Conservation (phyloP, 495 filamentous ascomycete genomes). For the Glonium stellatum region DNA sequence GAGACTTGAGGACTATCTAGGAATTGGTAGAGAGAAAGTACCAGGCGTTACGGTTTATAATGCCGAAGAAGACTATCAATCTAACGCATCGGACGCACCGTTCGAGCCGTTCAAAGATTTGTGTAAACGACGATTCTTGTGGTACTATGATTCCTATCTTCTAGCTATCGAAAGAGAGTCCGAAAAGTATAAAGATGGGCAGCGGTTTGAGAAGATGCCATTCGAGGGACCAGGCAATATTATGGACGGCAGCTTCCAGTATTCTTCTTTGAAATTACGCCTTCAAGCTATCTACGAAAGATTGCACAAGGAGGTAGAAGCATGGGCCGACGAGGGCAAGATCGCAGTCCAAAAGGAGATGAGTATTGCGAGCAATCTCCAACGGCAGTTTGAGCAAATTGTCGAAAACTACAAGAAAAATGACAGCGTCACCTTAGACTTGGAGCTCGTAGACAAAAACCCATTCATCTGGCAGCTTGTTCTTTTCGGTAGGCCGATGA, state of each 20-base stretch:
- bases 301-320: constrained; percentile 63
- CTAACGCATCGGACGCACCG: constrained; percentile 44
- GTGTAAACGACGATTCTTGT: constrained; percentile 86
- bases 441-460: constrained; percentile 67
- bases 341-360: constrained; percentile 56
- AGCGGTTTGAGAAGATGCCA: constrained; percentile 67
- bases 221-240: constrained; percentile 73
- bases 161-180: constrained; percentile 58
- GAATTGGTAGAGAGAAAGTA: constrained; percentile 49
- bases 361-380: constrained; percentile 71
- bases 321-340: constrained; percentile 66
- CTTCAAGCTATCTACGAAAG: constrained; percentile 56
- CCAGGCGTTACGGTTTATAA: constrained; percentile 41
- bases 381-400: constrained; percentile 78
- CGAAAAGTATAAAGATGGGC: constrained; percentile 50
- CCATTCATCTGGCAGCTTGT: constrained; percentile 62
- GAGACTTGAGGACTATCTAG: constrained; percentile 72
- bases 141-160: constrained; percentile 90
- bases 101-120: constrained; percentile 84
- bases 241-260: constrained; percentile 87
- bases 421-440: constrained; percentile 60
- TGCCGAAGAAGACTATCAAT: constrained; percentile 47
- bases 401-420: constrained; percentile 63
- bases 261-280: constrained; percentile 62
- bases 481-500: constrained; percentile 89